Percentiles rank a stretch among this genome's conserved stretches.
Conservation (phyloP, 2,329 filamentous ascomycete species). For the Colletotrichum gigasporum region DNA sequence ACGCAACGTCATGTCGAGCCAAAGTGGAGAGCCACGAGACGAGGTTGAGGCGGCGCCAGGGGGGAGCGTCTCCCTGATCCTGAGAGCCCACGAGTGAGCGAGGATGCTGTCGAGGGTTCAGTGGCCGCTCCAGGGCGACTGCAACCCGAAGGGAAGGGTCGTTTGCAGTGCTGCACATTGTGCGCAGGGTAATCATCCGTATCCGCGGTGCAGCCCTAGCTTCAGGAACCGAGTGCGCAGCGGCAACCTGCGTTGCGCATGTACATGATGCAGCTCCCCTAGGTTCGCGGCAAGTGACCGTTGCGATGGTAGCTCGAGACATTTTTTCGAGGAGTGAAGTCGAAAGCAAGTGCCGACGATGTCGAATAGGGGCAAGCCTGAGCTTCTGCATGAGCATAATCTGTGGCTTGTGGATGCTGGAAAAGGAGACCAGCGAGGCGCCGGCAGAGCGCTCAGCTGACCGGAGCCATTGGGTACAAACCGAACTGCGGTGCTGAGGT, state of each 20-base stretch:
- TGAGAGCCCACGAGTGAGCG: neutral
- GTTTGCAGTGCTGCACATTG: neutral
- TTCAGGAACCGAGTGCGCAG: slow-evolving; percentile 7
- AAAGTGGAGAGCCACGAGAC: slow-evolving; percentile 7
- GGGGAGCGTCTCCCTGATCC: too few relatives aligned
- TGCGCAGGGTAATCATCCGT: neutral
- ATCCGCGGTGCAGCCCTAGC: neutral
- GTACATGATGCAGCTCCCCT: slow-evolving; percentile 1
- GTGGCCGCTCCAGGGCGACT: neutral
- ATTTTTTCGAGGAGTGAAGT: neutral
- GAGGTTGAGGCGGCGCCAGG: neutral
- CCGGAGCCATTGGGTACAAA: too few relatives aligned
- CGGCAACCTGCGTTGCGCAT: slow-evolving; percentile 5
- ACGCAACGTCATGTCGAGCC: slow-evolving; percentile 9
- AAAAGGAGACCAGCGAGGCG: too few relatives aligned
- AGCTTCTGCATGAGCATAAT: neutral
- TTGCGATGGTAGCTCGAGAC: slow-evolving; percentile 10
- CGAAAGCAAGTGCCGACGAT: neutral
- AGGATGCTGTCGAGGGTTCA: neutral
- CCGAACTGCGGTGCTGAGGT: too few relatives aligned
- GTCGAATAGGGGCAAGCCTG: neutral
- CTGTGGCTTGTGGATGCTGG: too few relatives aligned
- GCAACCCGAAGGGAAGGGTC: neutral
- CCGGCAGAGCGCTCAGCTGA: too few relatives aligned
- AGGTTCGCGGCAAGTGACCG: neutral